phyloP scores from a whole-genome alignment of 1,284 basidiomycete genomes.

The Erythrobasidium hasegawianum region DNA sequence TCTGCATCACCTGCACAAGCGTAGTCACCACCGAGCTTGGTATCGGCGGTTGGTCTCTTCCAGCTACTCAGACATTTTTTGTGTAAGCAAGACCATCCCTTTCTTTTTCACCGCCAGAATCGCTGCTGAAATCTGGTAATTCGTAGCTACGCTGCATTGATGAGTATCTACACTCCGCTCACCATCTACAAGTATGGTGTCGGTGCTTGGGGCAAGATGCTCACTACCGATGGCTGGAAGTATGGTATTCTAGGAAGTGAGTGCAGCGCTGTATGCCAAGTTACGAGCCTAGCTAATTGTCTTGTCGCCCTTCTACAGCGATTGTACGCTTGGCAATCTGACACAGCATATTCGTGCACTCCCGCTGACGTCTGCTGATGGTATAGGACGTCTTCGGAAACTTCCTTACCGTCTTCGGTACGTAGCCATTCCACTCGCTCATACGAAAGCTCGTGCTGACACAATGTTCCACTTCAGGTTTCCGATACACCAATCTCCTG shows the following conservation, averaged over 20 bases:
- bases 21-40: conserved; percentile 74
- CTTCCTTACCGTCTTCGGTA: conserved; percentile 24
- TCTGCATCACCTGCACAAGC: conserved; percentile 80
- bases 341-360: too few species aligned
- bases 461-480: conserved; percentile 82
- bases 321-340: too few species aligned
- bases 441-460: conserved; percentile 62
- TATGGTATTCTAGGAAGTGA: conserved; percentile 66
- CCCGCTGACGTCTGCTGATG: too few species aligned
- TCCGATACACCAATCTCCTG: conserved; percentile 75
- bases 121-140: background rate
- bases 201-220: conserved; percentile 68
- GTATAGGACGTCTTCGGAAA: conserved; percentile 19
- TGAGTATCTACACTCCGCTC: conserved; percentile 72
- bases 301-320: background rate
- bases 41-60: conserved; percentile 63
- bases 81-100: conserved; percentile 55
- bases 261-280: background rate
- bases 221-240: conserved; percentile 74
- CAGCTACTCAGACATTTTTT: conserved; percentile 76
- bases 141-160: conserved; percentile 64
- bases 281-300: background rate
- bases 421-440: background rate
- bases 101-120: background rate
- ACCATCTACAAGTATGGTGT: conserved; percentile 77